These are phyloP conservation scores for Delonix regia DNA, from an alignment of 306 rosid species.

Conservation along the genomic window DNA sequence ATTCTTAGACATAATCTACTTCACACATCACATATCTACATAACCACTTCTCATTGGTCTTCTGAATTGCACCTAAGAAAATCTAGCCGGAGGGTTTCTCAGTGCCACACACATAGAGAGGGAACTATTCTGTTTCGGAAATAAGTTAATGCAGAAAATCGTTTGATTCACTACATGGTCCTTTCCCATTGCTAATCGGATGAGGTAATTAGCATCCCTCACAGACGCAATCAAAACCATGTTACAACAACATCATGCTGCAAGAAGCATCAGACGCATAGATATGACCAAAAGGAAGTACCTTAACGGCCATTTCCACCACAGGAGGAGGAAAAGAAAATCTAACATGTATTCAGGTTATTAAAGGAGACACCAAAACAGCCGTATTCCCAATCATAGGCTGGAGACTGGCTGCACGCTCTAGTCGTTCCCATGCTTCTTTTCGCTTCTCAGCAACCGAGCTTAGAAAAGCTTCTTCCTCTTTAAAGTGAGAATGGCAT, in stretches of 20 bases:
- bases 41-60: no score
- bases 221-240: slow-evolving; percentile 39
- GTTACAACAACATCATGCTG: slow-evolving; percentile 50
- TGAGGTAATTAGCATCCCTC: slow-evolving; percentile 31
- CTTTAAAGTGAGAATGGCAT: slow-evolving; percentile 66
- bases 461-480: slow-evolving; percentile 58
- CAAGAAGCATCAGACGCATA: slow-evolving; percentile 46
- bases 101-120: slow-evolving; percentile 13
- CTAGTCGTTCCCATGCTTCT: slow-evolving; percentile 81
- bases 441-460: slow-evolving; percentile 67
- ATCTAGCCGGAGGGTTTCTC: background rate
- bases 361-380: slow-evolving; percentile 69
- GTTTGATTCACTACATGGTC: slow-evolving; percentile 46
- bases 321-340: slow-evolving; percentile 16
- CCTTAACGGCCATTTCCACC: slow-evolving; percentile 49
- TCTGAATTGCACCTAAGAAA: background rate
- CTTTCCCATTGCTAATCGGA: slow-evolving; percentile 37
- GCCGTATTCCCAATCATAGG: slow-evolving; percentile 81
- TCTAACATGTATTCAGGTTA: slow-evolving; percentile 54
- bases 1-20: background rate
- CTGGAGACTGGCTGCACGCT: slow-evolving; percentile 72
- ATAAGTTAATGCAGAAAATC: slow-evolving; percentile 47
- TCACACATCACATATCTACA: no score
- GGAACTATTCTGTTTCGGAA: slow-evolving; percentile 5
- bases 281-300: slow-evolving; percentile 28